phyloP scores from a whole-genome alignment of 164 flowering plant genomes.

The Cinnamomum micranthum region DNA sequence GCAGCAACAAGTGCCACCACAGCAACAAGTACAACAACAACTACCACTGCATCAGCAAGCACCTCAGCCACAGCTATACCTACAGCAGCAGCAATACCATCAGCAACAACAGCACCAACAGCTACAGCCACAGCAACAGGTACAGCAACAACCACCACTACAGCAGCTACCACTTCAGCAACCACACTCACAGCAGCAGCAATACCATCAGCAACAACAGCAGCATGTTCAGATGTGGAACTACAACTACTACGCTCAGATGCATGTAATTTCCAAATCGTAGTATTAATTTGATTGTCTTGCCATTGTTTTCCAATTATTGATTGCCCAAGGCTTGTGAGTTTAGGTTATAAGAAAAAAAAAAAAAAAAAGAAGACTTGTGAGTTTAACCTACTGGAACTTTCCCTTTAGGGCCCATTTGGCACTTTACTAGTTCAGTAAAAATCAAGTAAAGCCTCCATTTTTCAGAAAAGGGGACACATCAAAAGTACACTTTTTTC shows the following conservation, averaged over 20 bases:
- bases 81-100: slow-evolving; percentile 23
- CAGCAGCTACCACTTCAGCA: slow-evolving; percentile 2
- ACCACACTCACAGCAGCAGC: not conserved
- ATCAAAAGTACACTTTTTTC: no score
- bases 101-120: slow-evolving; percentile 24
- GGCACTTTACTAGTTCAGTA: no score
- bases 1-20: slow-evolving; percentile 22
- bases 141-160: not conserved
- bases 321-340: not conserved
- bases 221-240: slow-evolving; percentile 23
- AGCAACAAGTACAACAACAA: slow-evolving; percentile 12
- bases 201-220: not conserved
- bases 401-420: no score
- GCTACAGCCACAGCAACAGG: slow-evolving; percentile 5
- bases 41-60: slow-evolving; percentile 17
- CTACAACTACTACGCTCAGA: slow-evolving; percentile 25
- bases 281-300: not conserved
- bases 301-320: not conserved
- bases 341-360: no score
- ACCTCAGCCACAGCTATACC: slow-evolving; percentile 19
- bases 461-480: no score
- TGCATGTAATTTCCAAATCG: not conserved
- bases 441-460: no score
- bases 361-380: no score
- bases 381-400: not conserved